Percentiles rank a stretch among this genome's conserved stretches.
These are phyloP conservation scores for Penicillium nucicola DNA, from an alignment of 495 filamentous ascomycete genomes.

Conservation along the genomic window DNA sequence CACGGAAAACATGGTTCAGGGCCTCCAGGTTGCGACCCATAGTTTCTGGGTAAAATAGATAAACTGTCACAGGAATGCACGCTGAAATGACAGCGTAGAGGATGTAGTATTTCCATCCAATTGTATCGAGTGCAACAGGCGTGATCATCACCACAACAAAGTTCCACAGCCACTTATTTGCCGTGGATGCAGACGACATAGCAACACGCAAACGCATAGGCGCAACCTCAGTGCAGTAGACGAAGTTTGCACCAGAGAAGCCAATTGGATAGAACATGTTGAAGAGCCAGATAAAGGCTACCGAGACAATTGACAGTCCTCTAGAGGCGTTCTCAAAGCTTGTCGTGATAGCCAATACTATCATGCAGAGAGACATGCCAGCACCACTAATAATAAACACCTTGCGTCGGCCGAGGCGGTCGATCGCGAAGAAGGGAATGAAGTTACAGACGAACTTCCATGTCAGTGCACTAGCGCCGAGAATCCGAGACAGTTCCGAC, in stretches of 20 bases:
- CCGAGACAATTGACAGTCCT: conserved; percentile 33
- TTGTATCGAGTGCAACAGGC: conserved; percentile 37
- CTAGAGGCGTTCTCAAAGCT: conserved; percentile 25
- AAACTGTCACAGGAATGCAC: conserved; percentile 45
- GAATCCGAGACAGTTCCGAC: conserved; percentile 23
- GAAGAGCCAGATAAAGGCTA: conserved; percentile 58
- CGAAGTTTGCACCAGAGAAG: conserved; percentile 56
- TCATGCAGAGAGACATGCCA: conserved; percentile 48
- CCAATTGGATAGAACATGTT: conserved; percentile 59
- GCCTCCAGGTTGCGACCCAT: conserved; percentile 63
- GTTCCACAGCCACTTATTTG: conserved; percentile 50
- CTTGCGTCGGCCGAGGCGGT: conserved; percentile 50
- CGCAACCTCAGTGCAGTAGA: conserved; percentile 57
- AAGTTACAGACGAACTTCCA: conserved; percentile 51
- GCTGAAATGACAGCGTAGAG: conserved; percentile 36
- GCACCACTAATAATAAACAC: conserved; percentile 51
- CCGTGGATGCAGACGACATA: conserved; percentile 44
- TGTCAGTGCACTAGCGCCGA: conserved; percentile 38
- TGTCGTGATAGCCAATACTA: conserved; percentile 43
- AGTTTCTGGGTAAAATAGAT: conserved; percentile 68
- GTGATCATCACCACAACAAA: conserved; percentile 61
- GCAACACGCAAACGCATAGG: conserved; percentile 51
- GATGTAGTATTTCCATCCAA: conserved; percentile 36
- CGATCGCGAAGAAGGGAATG: conserved; percentile 51
- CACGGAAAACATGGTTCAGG: conserved; percentile 65